A percentile compares a stretch with the other conserved stretches of the same genome.
These are phyloP conservation scores for Chaetomium fimeti DNA, from an alignment of 495 filamentous ascomycete species.

Conservation along the genomic window DNA sequence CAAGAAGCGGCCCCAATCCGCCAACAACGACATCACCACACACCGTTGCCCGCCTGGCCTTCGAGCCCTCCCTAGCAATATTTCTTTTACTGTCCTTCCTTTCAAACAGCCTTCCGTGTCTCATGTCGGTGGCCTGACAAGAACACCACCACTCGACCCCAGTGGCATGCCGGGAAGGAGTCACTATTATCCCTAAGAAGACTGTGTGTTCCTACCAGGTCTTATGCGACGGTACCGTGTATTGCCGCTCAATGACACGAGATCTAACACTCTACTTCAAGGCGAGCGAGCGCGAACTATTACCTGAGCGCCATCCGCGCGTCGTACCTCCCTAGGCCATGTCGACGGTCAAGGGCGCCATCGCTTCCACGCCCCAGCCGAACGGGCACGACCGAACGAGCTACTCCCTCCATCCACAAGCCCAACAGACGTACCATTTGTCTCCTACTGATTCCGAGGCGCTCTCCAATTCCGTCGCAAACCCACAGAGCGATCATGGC, in stretches of 20 bases:
- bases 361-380: conserved; percentile 19
- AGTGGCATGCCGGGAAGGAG: background rate
- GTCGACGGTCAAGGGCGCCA: conserved; percentile 29
- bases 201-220: conserved; percentile 7
- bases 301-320: conserved; percentile 18
- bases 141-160: background rate
- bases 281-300: conserved; percentile 6
- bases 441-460: conserved; percentile 40
- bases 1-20: conserved; percentile 10
- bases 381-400: conserved; percentile 18
- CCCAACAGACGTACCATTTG: conserved; percentile 24
- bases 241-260: background rate
- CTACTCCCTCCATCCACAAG: conserved; percentile 31
- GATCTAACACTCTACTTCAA: conserved; percentile 15
- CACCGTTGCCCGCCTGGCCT: background rate
- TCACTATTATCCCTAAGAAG: background rate
- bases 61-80: background rate
- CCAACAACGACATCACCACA: conserved; percentile 15
- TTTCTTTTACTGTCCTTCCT: background rate
- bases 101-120: background rate
- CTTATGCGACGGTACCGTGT: background rate
- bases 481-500: conserved; percentile 39
- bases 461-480: conserved; percentile 44
- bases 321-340: conserved; percentile 22
- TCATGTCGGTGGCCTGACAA: background rate